A percentile compares a stretch with the other conserved stretches of the same genome.
Conservation (phyloP, 2,329 filamentous ascomycete genomes). For the Penicillium sp. region DNA sequence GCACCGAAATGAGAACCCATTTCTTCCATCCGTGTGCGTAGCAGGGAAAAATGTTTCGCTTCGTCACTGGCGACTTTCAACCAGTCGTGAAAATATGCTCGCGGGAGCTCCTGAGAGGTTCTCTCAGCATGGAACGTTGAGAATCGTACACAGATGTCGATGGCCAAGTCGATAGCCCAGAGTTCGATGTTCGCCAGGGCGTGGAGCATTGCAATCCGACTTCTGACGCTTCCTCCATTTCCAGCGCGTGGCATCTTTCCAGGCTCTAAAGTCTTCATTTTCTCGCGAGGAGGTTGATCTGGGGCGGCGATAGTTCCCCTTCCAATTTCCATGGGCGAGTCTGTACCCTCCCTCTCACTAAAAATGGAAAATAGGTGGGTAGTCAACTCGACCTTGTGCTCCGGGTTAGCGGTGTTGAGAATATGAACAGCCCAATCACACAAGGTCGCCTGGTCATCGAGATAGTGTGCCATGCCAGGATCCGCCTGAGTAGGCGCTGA, state of each 20-base stretch:
- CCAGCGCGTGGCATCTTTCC: slow-evolving; percentile 42
- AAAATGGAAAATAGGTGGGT: slow-evolving; percentile 46
- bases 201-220: slow-evolving; percentile 48
- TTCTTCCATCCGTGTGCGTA: slow-evolving; percentile 47
- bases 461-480: slow-evolving; percentile 26
- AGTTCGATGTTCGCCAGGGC: slow-evolving; percentile 50
- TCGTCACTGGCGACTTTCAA: slow-evolving; percentile 50
- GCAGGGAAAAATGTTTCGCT: slow-evolving; percentile 49
- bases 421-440: slow-evolving; percentile 51
- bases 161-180: slow-evolving; percentile 50
- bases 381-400: slow-evolving; percentile 49
- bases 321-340: slow-evolving; percentile 44
- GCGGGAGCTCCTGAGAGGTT: slow-evolving; percentile 33
- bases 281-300: slow-evolving; percentile 43
- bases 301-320: slow-evolving; percentile 38
- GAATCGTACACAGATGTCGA: slow-evolving; percentile 50
- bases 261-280: slow-evolving; percentile 40
- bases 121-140: slow-evolving; percentile 42
- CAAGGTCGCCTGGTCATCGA: slow-evolving; percentile 44
- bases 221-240: slow-evolving; percentile 45
- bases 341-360: slow-evolving; percentile 37
- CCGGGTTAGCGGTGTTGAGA: slow-evolving; percentile 45
- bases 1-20: slow-evolving; percentile 47
- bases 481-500: slow-evolving; percentile 8
- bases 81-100: slow-evolving; percentile 50